A percentile compares a stretch with the other conserved stretches of the same genome.
Conservation (phyloP, 2,329 filamentous ascomycete species). For the Fusarium tanahbumbuense region DNA sequence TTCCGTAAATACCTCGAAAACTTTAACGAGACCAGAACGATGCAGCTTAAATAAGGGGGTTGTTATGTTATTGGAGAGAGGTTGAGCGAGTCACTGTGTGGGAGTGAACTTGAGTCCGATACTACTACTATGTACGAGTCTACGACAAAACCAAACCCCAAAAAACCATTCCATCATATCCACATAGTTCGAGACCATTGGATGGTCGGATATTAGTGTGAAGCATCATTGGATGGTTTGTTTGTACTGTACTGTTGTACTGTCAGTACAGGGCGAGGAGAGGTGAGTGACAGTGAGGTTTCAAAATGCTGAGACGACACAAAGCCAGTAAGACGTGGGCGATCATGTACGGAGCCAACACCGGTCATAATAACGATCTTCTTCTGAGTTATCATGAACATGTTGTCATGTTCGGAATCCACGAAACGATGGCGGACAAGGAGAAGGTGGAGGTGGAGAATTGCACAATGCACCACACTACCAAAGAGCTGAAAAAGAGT, state of each 20-base stretch:
- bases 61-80: background rate
- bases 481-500: conserved; percentile 41
- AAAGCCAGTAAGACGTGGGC: background rate
- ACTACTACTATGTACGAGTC: conserved; percentile 13
- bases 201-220: conserved; percentile 1
- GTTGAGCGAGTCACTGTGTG: conserved; percentile 23
- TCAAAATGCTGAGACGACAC: conserved; percentile 14
- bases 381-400: conserved; percentile 20
- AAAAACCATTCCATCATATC: conserved; percentile 29
- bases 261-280: conserved; percentile 1
- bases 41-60: conserved; percentile 1
- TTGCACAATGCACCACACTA: conserved; percentile 25
- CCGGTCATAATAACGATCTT: background rate
- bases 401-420: conserved; percentile 21
- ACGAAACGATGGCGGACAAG: conserved; percentile 39
- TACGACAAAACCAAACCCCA: conserved; percentile 20
- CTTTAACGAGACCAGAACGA: conserved; percentile 13
- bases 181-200: conserved; percentile 16
- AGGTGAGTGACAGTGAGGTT: conserved; percentile 5
- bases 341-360: conserved; percentile 15
- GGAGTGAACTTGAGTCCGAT: too few relatives aligned
- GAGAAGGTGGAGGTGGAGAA: conserved; percentile 39
- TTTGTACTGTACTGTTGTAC: background rate
- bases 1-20: conserved; percentile 20
- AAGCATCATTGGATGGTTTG: conserved; percentile 22